phyloP scores from a whole-genome alignment of 73 alveolate species.

The Tetrahymena malaccensis region DNA sequence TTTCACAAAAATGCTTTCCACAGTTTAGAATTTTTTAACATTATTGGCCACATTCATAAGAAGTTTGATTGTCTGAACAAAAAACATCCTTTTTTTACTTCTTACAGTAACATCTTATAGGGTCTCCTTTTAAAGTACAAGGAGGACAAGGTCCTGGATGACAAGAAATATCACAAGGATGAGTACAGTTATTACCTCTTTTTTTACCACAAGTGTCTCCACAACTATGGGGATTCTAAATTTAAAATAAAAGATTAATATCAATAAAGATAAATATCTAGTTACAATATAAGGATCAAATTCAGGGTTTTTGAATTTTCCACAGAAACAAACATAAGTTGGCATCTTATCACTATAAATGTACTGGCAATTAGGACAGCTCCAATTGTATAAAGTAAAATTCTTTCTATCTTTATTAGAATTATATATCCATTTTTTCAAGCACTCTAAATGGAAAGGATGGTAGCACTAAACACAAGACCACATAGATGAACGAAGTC shows the following conservation, averaged over 20 bases:
- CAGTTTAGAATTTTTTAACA: slow-evolving; percentile 66
- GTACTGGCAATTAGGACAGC: slow-evolving; percentile 90
- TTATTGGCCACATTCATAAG: slow-evolving; percentile 34
- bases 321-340: slow-evolving; percentile 81
- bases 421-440: slow-evolving; percentile 87
- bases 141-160: slow-evolving; percentile 97
- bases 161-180: slow-evolving; percentile 79
- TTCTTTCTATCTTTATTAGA: slow-evolving; percentile 54
- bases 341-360: slow-evolving; percentile 76
- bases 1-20: slow-evolving; percentile 48
- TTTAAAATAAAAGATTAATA: background rate
- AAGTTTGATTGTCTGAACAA: slow-evolving; percentile 57
- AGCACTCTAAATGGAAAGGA: slow-evolving; percentile 85
- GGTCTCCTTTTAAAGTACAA: slow-evolving; percentile 65
- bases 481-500: slow-evolving; percentile 67
- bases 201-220: slow-evolving; percentile 69
- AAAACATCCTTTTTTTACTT: slow-evolving; percentile 56
- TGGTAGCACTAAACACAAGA: slow-evolving; percentile 76
- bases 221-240: slow-evolving; percentile 86
- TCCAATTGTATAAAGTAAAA: slow-evolving; percentile 56
- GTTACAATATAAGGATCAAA: slow-evolving; percentile 48
- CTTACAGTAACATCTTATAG: slow-evolving; percentile 77
- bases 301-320: slow-evolving; percentile 67
- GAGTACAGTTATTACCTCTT: slow-evolving; percentile 69
- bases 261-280: background rate